Evolutionary conservation across 208 protist species (phyloP).

Genomic region (Leishmania mexicana): DNA sequence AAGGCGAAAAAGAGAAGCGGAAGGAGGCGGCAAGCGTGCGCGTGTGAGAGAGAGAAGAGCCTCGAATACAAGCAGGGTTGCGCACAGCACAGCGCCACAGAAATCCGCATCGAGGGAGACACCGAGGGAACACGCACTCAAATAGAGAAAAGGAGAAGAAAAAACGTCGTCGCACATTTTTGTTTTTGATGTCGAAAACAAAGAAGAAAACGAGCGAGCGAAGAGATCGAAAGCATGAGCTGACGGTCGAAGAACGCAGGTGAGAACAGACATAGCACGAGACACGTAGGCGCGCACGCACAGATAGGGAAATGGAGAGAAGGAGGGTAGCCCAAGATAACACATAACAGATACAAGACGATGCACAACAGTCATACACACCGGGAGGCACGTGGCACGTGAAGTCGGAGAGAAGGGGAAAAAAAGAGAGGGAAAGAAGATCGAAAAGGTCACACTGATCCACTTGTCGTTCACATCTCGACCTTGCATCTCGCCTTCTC

Average conservation of each 20-base stretch:
- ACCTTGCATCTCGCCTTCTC: neutral
- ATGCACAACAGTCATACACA: neutral
- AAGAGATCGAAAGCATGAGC: neutral
- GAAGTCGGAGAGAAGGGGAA: neutral
- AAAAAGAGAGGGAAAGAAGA: neutral
- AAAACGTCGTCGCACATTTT: neutral
- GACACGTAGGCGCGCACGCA: neutral
- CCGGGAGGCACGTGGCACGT: neutral
- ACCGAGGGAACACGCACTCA: neutral
- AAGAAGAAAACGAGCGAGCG: neutral
- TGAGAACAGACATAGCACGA: neutral
- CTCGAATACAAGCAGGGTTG: neutral
- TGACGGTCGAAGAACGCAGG: neutral
- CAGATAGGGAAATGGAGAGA: slow-evolving; percentile 2
- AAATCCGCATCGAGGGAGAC: neutral
- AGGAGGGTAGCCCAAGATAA: neutral
- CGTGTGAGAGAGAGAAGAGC: neutral
- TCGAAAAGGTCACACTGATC: neutral
- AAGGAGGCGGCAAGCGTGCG: neutral
- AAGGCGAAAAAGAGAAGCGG: neutral
- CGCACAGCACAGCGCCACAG: neutral
- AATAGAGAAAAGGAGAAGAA: neutral
- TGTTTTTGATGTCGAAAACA: neutral
- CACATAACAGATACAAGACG: neutral
- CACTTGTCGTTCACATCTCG: neutral